Base-by-base conservation (phyloP, 2,329 filamentous ascomycete species). In the Stagonosporopsis rhizophila region DNA sequence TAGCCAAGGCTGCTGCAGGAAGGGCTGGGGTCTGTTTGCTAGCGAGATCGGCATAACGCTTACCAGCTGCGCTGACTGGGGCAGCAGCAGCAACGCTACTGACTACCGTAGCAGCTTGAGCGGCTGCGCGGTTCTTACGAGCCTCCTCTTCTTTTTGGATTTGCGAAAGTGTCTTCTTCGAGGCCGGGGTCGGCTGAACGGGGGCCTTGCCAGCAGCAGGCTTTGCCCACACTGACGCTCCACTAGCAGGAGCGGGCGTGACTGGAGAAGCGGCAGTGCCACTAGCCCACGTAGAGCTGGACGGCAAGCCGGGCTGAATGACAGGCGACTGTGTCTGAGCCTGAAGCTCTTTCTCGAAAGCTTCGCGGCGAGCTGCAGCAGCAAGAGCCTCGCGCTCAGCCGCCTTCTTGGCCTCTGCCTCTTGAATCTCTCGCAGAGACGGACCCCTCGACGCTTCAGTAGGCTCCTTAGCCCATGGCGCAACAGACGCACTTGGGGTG, bases 101-200 rank as follows among this genome's bases (percentile, higher is more conserved):
- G 20, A 82, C 78, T 8, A 81, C 76, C 19, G 78, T 78, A 11
- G 81, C 76, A 35, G 78, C 79, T 7, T 81, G 81, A 30, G 80
- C 80, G 7, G 81, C 81, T 39, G 87, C 85, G 74, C 89, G 91
- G 68, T 89, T 88, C 83, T 99, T 99, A 62, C 91, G 88, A 17
- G 85, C 84, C 73, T 98, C 95, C 72, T 99, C 95, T 78, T 99
- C 95, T 61, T 93, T 93, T 75, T 98, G 95, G 56, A 99, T 98
- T 65, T 98, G 94, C 22, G 92, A 91, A 40, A 98, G 82, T 0
- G 92, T 96, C 84, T 97, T 97, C 82, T 96, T 95, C 11, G 78
- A 80, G 74, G 68, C 78, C 61, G 71, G 74, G 27, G 55, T 64
- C 8, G 77, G 74, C 35, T 76, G 73, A 38, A 77, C 72, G 22